Evolutionary conservation across 495 filamentous ascomycete species (phyloP).

Genomic region (Rhizodiscina lignyota): DNA sequence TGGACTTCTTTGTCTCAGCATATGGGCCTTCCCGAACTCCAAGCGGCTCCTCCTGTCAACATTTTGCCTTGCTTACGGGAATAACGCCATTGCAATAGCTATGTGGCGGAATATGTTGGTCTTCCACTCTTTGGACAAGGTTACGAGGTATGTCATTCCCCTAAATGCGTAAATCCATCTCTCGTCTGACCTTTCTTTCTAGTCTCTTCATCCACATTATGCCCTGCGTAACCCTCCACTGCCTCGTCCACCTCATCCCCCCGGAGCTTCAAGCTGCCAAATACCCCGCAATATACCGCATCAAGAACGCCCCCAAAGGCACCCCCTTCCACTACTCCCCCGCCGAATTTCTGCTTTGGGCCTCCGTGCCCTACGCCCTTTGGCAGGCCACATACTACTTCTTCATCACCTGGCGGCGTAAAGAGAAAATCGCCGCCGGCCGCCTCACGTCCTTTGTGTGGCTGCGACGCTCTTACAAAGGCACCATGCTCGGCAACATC

Average conservation of each 20-base stretch:
- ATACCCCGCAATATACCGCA: constrained; percentile 77
- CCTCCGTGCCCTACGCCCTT: constrained; percentile 74
- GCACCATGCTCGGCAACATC: constrained; percentile 70
- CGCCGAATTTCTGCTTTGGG: constrained; percentile 78
- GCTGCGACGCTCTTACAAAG: constrained; percentile 79
- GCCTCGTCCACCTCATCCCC: constrained; percentile 68
- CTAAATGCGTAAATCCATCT: too few relatives aligned
- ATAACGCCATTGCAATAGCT: constrained; percentile 94
- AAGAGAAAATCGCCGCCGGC: constrained; percentile 88
- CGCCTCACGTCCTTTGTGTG: constrained; percentile 95
- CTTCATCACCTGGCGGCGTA: constrained; percentile 79
- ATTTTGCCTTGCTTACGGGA: constrained; percentile 84
- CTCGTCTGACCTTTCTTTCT: background rate
- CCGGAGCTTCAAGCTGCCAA: constrained; percentile 42
- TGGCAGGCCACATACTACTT: constrained; percentile 91
- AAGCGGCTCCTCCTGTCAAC: constrained; percentile 87
- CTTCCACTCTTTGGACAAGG: constrained; percentile 93
- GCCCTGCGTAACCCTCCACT: constrained; percentile 86
- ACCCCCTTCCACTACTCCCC: constrained; percentile 66
- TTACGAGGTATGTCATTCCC: constrained; percentile 53
- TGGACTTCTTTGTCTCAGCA: constrained; percentile 57
- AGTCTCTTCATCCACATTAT: constrained; percentile 97
- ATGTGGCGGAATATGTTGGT: constrained; percentile 99
- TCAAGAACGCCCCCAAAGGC: constrained; percentile 55
- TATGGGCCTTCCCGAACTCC: constrained; percentile 84